Evolutionary conservation across 2,329 filamentous ascomycete species (phyloP).

Genomic region (Aspergillus candidus): DNA sequence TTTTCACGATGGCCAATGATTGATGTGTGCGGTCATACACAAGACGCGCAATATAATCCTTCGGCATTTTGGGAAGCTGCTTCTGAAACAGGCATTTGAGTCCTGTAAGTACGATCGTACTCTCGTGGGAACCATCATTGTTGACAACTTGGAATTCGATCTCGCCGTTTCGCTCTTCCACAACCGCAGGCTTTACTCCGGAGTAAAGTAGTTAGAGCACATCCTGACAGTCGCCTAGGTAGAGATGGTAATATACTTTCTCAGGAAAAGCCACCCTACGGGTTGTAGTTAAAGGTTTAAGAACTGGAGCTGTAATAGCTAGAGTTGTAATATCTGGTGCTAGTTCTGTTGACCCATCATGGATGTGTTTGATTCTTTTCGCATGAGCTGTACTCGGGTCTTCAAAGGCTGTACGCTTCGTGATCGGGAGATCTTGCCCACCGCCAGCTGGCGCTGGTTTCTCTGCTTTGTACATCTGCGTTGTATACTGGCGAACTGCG

Average conservation of each 20-base stretch:
- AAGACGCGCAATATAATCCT: constrained; percentile 94
- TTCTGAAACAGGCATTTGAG: constrained; percentile 98
- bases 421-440: neutral
- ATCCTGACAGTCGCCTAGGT: too few species aligned
- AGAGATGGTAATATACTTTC: too few species aligned
- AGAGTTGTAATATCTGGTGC: neutral
- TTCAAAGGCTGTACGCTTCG: neutral
- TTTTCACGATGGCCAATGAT: constrained; percentile 95
- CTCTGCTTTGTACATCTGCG: neutral
- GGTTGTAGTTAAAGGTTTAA: neutral
- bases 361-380: neutral
- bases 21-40: constrained; percentile 96
- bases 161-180: constrained; percentile 87
- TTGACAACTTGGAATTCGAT: constrained; percentile 98
- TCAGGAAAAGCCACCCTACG: too few species aligned
- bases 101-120: constrained; percentile 87
- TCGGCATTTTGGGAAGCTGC: constrained; percentile 97
- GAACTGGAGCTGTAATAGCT: neutral
- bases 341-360: neutral
- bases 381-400: neutral
- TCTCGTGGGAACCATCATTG: constrained; percentile 84
- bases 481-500: neutral
- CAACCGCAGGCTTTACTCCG: constrained; percentile 63
- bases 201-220: constrained; percentile 4
- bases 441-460: neutral